A percentile compares a stretch with the other conserved stretches of the same genome.
Conservation (phyloP, 331 rosid genomes). For the Phaseolus coccineus region DNA sequence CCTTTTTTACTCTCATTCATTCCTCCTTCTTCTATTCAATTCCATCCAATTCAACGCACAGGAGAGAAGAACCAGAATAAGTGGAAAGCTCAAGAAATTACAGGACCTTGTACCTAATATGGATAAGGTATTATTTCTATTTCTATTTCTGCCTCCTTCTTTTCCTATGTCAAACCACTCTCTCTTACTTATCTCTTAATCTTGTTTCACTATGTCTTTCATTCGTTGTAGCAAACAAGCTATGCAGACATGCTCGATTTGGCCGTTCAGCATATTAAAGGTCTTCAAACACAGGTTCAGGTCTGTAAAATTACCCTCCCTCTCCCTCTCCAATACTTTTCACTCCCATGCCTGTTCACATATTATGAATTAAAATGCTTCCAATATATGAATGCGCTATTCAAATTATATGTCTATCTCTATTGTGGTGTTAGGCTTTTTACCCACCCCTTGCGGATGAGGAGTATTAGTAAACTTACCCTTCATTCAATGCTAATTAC, state of each 20-base stretch:
- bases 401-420: not conserved
- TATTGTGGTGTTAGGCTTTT: too few relatives aligned
- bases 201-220: slow-evolving; percentile 41
- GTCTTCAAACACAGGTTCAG: slow-evolving; percentile 94
- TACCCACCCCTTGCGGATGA: too few relatives aligned
- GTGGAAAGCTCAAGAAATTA: slow-evolving; percentile 86
- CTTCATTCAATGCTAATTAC: too few relatives aligned
- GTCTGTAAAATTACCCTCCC: slow-evolving; percentile 50
- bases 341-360: not conserved
- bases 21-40: not conserved
- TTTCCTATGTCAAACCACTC: too few relatives aligned
- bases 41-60: slow-evolving; percentile 26
- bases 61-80: slow-evolving; percentile 94
- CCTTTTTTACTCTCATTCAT: not conserved
- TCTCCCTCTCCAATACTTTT: not conserved
- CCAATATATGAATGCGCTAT: not conserved
- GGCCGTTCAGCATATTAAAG: slow-evolving; percentile 97
- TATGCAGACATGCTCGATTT: slow-evolving; percentile 97
- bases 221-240: slow-evolving; percentile 89
- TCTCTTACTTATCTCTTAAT: not conserved
- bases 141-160: not conserved
- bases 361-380: not conserved
- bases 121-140: slow-evolving; percentile 73
- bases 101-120: slow-evolving; percentile 96
- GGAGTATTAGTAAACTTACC: too few relatives aligned